These are phyloP conservation scores for Acanthochlamys bracteata DNA, from an alignment of 106 monocot species.

Conservation along the genomic window DNA sequence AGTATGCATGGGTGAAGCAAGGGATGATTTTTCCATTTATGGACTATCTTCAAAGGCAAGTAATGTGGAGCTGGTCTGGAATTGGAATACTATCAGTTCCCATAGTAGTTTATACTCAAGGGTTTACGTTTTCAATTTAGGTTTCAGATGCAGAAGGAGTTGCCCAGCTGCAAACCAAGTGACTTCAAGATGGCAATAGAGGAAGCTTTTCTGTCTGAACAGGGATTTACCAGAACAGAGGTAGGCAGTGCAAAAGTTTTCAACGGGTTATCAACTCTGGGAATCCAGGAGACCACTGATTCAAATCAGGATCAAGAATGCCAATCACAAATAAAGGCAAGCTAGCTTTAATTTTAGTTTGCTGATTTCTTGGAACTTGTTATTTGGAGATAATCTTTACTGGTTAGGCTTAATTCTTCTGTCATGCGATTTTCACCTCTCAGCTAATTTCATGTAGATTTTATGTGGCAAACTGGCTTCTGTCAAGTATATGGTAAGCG, in stretches of 20 bases:
- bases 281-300: slow-evolving; percentile 49
- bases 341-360: background rate
- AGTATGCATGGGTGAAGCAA: slow-evolving; percentile 92
- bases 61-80: background rate
- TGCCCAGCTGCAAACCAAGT: slow-evolving; percentile 42
- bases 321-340: slow-evolving; percentile 54
- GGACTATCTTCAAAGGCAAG: slow-evolving; percentile 77
- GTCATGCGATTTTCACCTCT: too few species aligned
- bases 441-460: too few species aligned
- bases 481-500: too few species aligned
- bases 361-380: background rate
- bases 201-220: slow-evolving; percentile 82
- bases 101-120: background rate
- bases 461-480: too few species aligned
- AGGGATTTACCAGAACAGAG: slow-evolving; percentile 38
- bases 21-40: slow-evolving; percentile 84
- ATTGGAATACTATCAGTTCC: too few species aligned
- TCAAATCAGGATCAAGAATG: slow-evolving; percentile 64
- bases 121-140: slow-evolving; percentile 22
- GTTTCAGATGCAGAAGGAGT: slow-evolving; percentile 71
- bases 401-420: background rate
- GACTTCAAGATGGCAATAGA: slow-evolving; percentile 71
- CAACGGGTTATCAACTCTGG: slow-evolving; percentile 1
- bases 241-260: slow-evolving; percentile 5
- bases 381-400: background rate